Conservation (phyloP, 192 early-diverging fungal species). For the Globomyces pollinis-pini region DNA sequence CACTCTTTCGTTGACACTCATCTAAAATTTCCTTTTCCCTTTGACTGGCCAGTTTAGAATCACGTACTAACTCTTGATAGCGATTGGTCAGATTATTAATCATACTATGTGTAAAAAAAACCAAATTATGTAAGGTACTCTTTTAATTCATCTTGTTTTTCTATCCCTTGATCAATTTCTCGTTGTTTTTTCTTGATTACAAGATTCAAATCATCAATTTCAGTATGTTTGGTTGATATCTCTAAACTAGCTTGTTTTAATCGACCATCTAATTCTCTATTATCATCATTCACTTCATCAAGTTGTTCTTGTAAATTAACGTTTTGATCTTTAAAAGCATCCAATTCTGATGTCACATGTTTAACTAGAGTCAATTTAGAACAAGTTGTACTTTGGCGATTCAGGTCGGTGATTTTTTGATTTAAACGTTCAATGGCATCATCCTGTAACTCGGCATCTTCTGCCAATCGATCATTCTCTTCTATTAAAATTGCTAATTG, state of each 20-base stretch:
- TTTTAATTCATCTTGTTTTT: conserved; percentile 18
- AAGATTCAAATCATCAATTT: neutral
- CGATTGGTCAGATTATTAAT: conserved; percentile 21
- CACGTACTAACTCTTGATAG: conserved; percentile 31
- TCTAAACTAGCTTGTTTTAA: conserved; percentile 13
- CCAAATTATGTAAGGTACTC: neutral
- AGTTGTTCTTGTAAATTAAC: conserved; percentile 8
- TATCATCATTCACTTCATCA: neutral
- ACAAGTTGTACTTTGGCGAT: neutral
- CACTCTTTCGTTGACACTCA: conserved; percentile 18
- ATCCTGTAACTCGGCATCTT: neutral
- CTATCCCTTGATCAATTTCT: neutral
- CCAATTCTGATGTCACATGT: neutral
- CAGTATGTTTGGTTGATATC: conserved; percentile 4
- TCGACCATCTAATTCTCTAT: conserved; percentile 10
- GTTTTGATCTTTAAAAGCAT: neutral
- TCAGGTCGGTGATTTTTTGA: neutral
- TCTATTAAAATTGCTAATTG: conserved; percentile 1
- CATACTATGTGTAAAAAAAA: conserved; percentile 23
- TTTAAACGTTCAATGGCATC: neutral
- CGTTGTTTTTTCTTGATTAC: neutral
- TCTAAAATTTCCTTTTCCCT: conserved; percentile 33
- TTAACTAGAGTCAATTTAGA: neutral
- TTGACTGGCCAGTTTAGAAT: conserved; percentile 15
- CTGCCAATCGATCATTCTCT: neutral